Conservation (phyloP, 2,329 filamentous ascomycete species). For the Chrysoporthe cubensis region DNA sequence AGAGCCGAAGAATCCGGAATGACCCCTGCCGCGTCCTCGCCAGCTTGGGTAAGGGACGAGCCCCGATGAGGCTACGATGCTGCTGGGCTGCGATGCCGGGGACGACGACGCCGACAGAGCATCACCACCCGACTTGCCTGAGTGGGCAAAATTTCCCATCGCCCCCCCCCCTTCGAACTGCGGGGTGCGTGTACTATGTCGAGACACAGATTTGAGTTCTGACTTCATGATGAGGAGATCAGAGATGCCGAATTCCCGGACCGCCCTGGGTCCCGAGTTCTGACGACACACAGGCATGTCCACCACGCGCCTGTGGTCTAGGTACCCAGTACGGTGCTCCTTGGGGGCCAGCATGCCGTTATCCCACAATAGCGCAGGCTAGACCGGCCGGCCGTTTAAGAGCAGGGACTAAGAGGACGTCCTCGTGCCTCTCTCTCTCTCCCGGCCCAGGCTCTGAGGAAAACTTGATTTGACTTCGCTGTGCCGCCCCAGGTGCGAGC, state of each 20-base stretch:
- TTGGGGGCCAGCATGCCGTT: no score
- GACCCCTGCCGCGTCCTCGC: neutral
- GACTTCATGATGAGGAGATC: neutral
- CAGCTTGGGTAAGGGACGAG: neutral
- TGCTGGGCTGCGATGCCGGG: neutral
- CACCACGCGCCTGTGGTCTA: neutral
- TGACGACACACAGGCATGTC: neutral
- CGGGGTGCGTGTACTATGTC: no score
- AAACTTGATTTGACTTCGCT: neutral
- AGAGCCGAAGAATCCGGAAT: constrained; percentile 5
- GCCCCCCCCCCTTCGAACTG: no score
- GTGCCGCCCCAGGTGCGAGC: neutral
- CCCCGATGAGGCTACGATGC: neutral
- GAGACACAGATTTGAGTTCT: neutral
- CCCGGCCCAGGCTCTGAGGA: neutral
- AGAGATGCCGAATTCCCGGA: neutral
- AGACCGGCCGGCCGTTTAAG: no score
- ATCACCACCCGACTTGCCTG: neutral
- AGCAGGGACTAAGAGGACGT: no score
- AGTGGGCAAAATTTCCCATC: neutral
- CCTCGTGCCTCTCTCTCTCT: neutral
- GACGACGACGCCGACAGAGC: neutral
- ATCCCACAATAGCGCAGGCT: no score
- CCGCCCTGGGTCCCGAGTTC: neutral
- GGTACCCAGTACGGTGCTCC: no score